Percentiles rank a stretch among this genome's conserved stretches.
Evolutionary conservation across 192 early-diverging fungal genomes (phyloP).

Genomic region (Mortierella antarctica): DNA sequence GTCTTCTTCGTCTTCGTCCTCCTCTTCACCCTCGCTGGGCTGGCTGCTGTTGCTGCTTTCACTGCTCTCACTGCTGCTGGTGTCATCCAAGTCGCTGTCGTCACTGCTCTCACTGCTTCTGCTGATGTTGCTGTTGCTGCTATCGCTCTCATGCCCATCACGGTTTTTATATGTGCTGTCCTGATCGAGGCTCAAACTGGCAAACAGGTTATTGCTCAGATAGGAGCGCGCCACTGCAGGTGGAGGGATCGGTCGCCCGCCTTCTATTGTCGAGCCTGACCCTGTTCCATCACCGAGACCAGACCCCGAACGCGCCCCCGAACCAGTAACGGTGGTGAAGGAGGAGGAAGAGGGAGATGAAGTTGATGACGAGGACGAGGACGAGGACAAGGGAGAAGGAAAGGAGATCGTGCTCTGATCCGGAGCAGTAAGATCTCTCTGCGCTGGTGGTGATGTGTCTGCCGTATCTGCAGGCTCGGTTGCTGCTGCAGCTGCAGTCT

Average conservation of each 20-base stretch:
- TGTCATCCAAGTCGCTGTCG: slow-evolving; percentile 27
- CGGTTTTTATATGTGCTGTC: not conserved
- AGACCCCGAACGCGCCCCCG: not conserved
- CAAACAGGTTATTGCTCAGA: slow-evolving; percentile 23
- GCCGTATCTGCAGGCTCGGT: not conserved
- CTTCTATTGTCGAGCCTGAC: not conserved
- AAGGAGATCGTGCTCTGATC: not conserved
- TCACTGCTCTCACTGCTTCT: slow-evolving; percentile 15
- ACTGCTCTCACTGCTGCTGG: slow-evolving; percentile 28
- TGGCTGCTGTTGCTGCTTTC: slow-evolving; percentile 42
- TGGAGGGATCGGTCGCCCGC: not conserved
- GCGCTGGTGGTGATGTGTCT: not conserved
- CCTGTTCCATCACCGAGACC: too few species aligned
- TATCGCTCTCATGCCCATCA: slow-evolving; percentile 3
- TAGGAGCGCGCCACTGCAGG: slow-evolving; percentile 20
- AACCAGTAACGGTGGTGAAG: slow-evolving; percentile 5
- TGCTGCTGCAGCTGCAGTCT: not conserved
- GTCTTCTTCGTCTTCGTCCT: slow-evolving; percentile 19
- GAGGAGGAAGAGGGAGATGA: not conserved
- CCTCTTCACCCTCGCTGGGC: slow-evolving; percentile 25
- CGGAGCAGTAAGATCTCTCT: not conserved
- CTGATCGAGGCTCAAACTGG: slow-evolving; percentile 10
- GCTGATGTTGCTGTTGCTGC: slow-evolving; percentile 1
- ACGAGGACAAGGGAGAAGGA: not conserved
- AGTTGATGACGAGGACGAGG: not conserved